Base-by-base conservation (phyloP, 129 eudicot genomes). In the Chrysanthemum lavandulifolium region DNA sequence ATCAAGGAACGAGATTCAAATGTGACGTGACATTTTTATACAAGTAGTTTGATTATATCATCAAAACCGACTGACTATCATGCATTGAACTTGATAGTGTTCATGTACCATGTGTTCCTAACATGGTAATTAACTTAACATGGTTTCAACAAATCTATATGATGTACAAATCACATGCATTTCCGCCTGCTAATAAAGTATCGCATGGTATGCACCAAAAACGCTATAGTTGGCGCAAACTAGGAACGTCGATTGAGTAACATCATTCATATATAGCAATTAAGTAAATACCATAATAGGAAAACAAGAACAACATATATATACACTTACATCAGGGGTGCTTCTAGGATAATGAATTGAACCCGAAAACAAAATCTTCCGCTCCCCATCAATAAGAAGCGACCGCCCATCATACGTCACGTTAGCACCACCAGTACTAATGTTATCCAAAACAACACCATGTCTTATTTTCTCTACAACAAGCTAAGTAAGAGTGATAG, bases 301-400 rank as follows among this genome's bases (percentile, higher is more conserved):
- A 56, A 56, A 16, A 57, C 27, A 56, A 16, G 25, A 56, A 16
- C 21, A n/a, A 3, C 9, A 13, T 1, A 57, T 15, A 18, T 15
- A 55, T 53, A 36, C 10, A 65, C 84, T 1, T 83, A 89, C 97
- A 75, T 89, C 93, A 7, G 96, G 97, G n/a, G 97, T 92, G 79
- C 97, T 88, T 21, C 97, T 82, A 50, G 97, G 96, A 58, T 92
- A 92, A 68, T 92, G 98, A 82, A 92, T 92, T 1, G 98, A 92
- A 31, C 98, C 98, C 3, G 98, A 89, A 65, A 92, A 87, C 48
- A 92, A 50, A 29, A 92, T 78, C 71, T 54, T 76, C 23, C 91
- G 66, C 49, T 84, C 75, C 2, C 96, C 96, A 25, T 87, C 81
- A n/a, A 92, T 85, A 53, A 89, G 87, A 57, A 92, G 81, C 16